phyloP scores from a whole-genome alignment of 345 rosid species.

The Corchorus olitorius region DNA sequence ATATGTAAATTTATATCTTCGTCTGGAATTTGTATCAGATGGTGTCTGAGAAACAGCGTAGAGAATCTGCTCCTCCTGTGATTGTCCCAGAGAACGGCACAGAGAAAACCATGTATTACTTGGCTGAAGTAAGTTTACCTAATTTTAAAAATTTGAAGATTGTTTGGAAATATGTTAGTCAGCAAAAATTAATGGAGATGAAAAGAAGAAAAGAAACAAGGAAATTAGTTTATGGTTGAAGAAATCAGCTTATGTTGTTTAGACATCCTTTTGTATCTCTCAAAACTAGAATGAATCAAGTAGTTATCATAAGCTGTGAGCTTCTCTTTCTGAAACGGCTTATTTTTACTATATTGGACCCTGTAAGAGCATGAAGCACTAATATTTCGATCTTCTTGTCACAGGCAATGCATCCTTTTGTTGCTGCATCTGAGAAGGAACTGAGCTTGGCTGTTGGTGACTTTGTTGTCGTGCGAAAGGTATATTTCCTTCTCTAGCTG shows the following conservation, averaged over 20 bases:
- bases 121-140: constrained; percentile 79
- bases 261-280: background rate
- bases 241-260: background rate
- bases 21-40: constrained; percentile 49
- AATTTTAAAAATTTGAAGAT: background rate
- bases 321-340: background rate
- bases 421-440: constrained; percentile 88
- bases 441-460: constrained; percentile 81
- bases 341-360: background rate
- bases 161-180: background rate
- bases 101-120: constrained; percentile 70
- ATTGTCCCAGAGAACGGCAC: constrained; percentile 58
- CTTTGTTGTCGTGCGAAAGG: constrained; percentile 89
- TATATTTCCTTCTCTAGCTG: constrained; percentile 26
- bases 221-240: background rate
- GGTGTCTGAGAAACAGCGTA: constrained; percentile 91
- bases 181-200: background rate
- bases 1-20: constrained; percentile 18
- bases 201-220: background rate
- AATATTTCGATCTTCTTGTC: constrained; percentile 21
- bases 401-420: constrained; percentile 74
- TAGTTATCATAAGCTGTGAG: background rate
- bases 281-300: constrained; percentile 6
- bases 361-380: constrained; percentile 9
- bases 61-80: constrained; percentile 93